Percentiles rank a stretch among this genome's conserved stretches.
phyloP scores from a whole-genome alignment of 192 early-diverging fungal genomes.

The Coemansia sp. region DNA sequence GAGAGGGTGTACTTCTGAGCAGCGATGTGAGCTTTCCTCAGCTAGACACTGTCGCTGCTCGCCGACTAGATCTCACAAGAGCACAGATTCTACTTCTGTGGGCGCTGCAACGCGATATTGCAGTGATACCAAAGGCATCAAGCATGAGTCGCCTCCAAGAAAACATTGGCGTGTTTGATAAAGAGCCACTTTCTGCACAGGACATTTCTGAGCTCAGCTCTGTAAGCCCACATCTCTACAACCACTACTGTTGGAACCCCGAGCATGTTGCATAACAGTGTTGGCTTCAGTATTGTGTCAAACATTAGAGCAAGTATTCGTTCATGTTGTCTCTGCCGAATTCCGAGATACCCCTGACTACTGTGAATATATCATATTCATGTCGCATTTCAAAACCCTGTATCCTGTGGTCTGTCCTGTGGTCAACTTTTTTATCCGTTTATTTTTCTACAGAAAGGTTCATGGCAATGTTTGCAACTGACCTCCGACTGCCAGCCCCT shows the following conservation, averaged over 20 bases:
- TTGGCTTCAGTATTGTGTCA: not conserved
- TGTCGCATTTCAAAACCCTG: too few species aligned
- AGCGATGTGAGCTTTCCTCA: not conserved
- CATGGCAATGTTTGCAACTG: too few species aligned
- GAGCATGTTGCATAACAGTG: constrained; percentile 2
- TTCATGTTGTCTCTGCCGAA: not conserved
- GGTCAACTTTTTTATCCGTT: too few species aligned
- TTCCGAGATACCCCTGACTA: not conserved
- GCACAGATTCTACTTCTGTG: constrained; percentile 64
- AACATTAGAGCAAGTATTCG: not conserved
- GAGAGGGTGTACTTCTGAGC: constrained; percentile 53
- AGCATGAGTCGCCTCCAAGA: constrained; percentile 22
- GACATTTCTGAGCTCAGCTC: constrained; percentile 2
- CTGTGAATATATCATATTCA: too few species aligned
- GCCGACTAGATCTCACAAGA: constrained; percentile 27
- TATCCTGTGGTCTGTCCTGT: not conserved
- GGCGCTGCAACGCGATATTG: constrained; percentile 63
- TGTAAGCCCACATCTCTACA: not conserved
- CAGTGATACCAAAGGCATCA: constrained; percentile 70
- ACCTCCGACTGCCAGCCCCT: too few species aligned
- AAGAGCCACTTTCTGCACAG: not conserved
- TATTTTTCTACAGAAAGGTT: too few species aligned
- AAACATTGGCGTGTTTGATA: constrained; percentile 15
- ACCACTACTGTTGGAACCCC: constrained; percentile 9
- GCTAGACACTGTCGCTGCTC: constrained; percentile 12